phyloP scores from a whole-genome alignment of 2,329 filamentous ascomycete species.

The Leptographium lundbergii region DNA sequence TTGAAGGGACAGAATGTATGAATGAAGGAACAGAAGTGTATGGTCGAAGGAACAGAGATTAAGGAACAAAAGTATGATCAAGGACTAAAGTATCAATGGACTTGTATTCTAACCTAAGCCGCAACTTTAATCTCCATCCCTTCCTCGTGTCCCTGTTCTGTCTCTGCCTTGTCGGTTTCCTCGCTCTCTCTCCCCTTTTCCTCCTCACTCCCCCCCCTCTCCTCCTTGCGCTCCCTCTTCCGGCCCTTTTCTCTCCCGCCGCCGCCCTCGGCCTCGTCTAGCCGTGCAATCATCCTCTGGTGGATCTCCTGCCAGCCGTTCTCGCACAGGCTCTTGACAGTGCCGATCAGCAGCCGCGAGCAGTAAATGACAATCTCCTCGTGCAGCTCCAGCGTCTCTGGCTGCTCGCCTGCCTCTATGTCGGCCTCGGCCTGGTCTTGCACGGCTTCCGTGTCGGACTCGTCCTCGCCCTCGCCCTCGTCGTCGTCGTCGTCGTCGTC shows the following conservation, averaged over 20 bases:
- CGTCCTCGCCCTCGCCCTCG: not conserved
- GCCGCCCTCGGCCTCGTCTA: conserved; percentile 16
- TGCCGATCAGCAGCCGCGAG: conserved; percentile 33
- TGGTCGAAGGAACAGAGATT: too few relatives aligned
- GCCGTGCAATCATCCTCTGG: conserved; percentile 28
- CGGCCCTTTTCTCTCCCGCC: not conserved
- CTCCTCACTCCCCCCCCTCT: not conserved
- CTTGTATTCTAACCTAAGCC: too few relatives aligned
- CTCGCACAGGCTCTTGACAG: conserved; percentile 39
- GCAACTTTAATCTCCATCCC: not conserved
- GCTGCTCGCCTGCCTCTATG: conserved; percentile 12
- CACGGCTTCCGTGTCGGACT: not conserved
- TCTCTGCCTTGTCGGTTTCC: not conserved
- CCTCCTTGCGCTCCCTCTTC: not conserved
- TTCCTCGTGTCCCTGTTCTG: not conserved
- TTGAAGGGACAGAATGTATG: too few relatives aligned
- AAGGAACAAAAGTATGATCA: too few relatives aligned
- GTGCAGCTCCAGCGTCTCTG: conserved; percentile 24
- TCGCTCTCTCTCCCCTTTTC: not conserved
- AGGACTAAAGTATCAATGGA: too few relatives aligned
- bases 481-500: not conserved
- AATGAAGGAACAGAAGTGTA: not conserved
- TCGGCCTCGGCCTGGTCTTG: conserved; percentile 3
- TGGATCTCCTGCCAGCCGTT: conserved; percentile 37
- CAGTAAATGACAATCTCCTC: conserved; percentile 38